Evolutionary conservation across 202 grass and related monocot genomes (phyloP).

Genomic region (Zoysia matrella): DNA sequence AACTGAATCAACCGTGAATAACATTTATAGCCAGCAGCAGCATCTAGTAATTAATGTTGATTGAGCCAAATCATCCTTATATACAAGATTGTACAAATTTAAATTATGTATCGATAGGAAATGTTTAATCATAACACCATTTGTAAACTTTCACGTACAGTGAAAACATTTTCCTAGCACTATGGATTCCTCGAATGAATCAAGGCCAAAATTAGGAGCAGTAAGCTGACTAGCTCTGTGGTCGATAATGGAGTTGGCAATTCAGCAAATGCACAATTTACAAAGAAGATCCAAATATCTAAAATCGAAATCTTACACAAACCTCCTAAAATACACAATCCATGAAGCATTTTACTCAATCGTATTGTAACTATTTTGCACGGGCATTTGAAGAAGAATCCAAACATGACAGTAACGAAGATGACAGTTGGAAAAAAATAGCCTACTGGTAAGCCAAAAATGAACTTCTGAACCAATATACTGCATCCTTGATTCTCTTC

Average conservation of each 20-base stretch:
- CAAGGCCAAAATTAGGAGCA: not conserved
- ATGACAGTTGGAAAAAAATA: not conserved
- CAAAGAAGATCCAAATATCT: not conserved
- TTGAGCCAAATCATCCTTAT: slow-evolving; percentile 26
- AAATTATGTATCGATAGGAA: slow-evolving; percentile 22
- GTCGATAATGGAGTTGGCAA: not conserved
- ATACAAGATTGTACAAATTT: slow-evolving; percentile 11
- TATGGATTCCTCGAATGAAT: slow-evolving; percentile 3
- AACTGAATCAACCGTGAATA: slow-evolving; percentile 49
- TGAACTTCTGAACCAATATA: not conserved
- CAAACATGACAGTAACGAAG: slow-evolving; percentile 9
- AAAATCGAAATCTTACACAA: not conserved
- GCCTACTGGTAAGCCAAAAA: not conserved
- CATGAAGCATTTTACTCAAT: not conserved
- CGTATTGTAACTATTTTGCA: not conserved
- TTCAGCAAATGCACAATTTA: not conserved
- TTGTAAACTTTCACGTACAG: slow-evolving; percentile 32
- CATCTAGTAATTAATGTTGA: slow-evolving; percentile 49
- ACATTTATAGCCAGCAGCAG: slow-evolving; percentile 8
- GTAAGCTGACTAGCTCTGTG: not conserved
- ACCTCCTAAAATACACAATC: not conserved
- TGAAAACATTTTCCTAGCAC: slow-evolving; percentile 7
- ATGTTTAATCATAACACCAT: slow-evolving; percentile 14
- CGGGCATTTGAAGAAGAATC: not conserved
- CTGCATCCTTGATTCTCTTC: not conserved